phyloP scores from a whole-genome alignment of 2,329 filamentous ascomycete genomes.

The Tympanopsis confertula region DNA sequence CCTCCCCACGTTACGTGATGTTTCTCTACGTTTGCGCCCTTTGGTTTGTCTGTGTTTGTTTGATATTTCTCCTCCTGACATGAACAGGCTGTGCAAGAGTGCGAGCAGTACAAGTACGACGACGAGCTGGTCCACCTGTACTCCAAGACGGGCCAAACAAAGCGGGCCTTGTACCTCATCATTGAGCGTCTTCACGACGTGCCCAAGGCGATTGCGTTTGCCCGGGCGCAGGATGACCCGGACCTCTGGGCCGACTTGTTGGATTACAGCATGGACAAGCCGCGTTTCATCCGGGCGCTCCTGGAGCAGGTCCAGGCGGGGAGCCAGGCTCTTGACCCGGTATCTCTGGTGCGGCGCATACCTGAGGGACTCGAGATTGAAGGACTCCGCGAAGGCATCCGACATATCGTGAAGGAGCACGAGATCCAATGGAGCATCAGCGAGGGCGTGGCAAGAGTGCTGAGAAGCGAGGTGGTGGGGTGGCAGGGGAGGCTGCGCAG shows the following conservation, averaged over 20 bases:
- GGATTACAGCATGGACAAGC: conserved; percentile 95
- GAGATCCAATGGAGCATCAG: conserved; percentile 91
- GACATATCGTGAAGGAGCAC: conserved; percentile 86
- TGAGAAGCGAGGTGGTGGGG: conserved; percentile 74
- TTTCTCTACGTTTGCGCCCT: neutral
- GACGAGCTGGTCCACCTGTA: conserved; percentile 92
- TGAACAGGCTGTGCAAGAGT: conserved; percentile 56
- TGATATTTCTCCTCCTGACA: neutral
- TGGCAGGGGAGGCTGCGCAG: conserved; percentile 72
- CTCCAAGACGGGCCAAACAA: conserved; percentile 88
- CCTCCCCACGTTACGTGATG: neutral
- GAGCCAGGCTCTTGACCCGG: conserved; percentile 88
- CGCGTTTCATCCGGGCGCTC: conserved; percentile 80
- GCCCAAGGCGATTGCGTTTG: conserved; percentile 83
- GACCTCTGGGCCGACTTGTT: conserved; percentile 93
- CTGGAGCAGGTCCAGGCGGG: conserved; percentile 62
- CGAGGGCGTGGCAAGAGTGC: conserved; percentile 73
- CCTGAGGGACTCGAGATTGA: conserved; percentile 88
- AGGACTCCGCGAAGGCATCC: conserved; percentile 75
- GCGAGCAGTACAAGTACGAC: conserved; percentile 70
- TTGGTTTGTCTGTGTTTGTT: neutral
- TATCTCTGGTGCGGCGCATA: conserved; percentile 78
- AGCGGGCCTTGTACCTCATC: conserved; percentile 81
- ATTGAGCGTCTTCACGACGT: conserved; percentile 89
- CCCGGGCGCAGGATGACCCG: conserved; percentile 81